Evolutionary conservation across 768 basidiomycete genomes (phyloP).

Genomic region (Hericium erinaceus): DNA sequence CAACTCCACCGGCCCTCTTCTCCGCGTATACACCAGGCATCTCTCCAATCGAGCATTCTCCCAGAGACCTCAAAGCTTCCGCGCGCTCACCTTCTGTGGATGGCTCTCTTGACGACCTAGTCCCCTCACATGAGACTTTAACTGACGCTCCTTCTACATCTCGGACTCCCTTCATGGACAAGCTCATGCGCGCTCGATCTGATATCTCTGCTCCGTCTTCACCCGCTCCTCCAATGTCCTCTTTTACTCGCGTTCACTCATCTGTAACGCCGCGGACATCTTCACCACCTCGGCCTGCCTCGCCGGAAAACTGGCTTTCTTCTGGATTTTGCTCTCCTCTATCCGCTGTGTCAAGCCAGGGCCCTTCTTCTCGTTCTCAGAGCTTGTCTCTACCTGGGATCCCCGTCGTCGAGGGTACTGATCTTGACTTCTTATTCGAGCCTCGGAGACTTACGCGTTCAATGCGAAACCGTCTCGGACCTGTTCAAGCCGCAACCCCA

Average conservation of each 20-base stretch:
- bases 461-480: no score
- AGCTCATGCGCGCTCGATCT: not conserved
- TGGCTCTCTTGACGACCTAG: not conserved
- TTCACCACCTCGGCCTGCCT: not conserved
- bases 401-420: not conserved
- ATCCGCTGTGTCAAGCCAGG: not conserved
- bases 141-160: no score
- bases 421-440: no score
- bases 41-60: slow-evolving; percentile 8
- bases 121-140: no score
- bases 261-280: not conserved
- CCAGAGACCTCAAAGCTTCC: not conserved
- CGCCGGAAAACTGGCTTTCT: not conserved
- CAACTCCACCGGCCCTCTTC: slow-evolving; percentile 2
- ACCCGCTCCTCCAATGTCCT: not conserved
- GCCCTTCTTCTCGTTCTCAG: not conserved
- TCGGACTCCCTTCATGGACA: not conserved
- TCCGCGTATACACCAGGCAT: slow-evolving; percentile 5
- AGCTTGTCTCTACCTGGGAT: not conserved
- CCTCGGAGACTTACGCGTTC: no score
- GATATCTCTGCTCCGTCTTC: not conserved
- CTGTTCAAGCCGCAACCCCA: no score
- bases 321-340: not conserved
- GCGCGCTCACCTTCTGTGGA: not conserved
- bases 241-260: not conserved